Evolutionary conservation across 225 moss, liverwort and hornwort genomes (phyloP), one percentile per base, ranked within the genome.

Genomic region (Antitrichia curtipendula): DNA sequence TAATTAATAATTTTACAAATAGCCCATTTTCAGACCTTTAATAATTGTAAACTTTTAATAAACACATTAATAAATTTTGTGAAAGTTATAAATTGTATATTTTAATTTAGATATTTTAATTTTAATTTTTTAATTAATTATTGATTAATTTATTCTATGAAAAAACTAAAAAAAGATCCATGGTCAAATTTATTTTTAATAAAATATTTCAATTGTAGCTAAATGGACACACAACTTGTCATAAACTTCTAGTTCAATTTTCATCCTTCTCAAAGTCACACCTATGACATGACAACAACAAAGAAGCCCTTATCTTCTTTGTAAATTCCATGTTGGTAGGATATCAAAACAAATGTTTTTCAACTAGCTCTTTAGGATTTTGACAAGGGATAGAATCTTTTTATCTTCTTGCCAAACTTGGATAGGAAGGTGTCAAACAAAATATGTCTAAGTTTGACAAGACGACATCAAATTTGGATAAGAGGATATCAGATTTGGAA

Each of bases 261-360:
- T 4, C 2, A 40, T 74, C 7, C 4, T 3, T 72, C 2, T 19
- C 12, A 49, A 32, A 74, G 12, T 32, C 2, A 19, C 31, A 73
- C 7, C 19, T 29, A 29, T 47, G 7, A 18, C 1, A 47, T 47
- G 7, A 6, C 31, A 31, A 49, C 7, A 32, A 19, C 1, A 74
- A 49, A 4, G 1, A 72, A 31, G 7, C 4, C 6, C 7, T 45
- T 45, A n/a, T n/a, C n/a, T n/a, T 10, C 47, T 47, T 47, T 31
- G 11, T 47, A 0, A 29, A 73, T 31, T 47, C 2, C 1, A 47
- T 0, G 0, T 19, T 73, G 31, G 4, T 73, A 31, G 17, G 7
- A 19, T 47, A 47, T 4, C 0, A 20, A 0, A 12, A 74, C 1
- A 49, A 32, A 4, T 20, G 4, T 49, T 1, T 19, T 3, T 74